These are phyloP conservation scores for Phyllostachys edulis DNA, from an alignment of 176 grass and related monocot species.

Conservation along the genomic window DNA sequence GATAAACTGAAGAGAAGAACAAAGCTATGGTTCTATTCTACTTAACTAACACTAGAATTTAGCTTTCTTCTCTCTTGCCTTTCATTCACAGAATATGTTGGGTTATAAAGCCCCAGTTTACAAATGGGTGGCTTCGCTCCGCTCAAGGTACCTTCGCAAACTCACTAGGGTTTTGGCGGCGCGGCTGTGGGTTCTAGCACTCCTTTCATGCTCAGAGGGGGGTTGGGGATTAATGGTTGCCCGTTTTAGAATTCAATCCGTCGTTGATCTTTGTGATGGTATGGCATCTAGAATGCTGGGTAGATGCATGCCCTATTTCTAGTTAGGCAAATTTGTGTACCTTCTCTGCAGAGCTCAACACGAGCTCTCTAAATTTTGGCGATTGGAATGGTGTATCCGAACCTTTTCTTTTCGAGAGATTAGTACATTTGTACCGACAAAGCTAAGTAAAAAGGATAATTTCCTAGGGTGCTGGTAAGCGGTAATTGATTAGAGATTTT, in stretches of 20 bases:
- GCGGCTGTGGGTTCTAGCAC: neutral
- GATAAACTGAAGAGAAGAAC: no score
- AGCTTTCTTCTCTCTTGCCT: no score
- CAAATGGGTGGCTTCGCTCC: no score
- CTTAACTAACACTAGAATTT: no score
- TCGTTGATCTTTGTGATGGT: neutral
- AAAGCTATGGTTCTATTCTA: no score
- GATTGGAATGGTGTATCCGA: neutral
- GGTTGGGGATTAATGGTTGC: neutral
- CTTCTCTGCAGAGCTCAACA: no score
- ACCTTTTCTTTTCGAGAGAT: neutral
- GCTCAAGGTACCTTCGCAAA: neutral
- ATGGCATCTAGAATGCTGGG: neutral
- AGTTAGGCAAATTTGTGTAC: no score
- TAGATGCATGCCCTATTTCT: neutral
- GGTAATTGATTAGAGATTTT: neutral
- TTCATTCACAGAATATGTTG: no score
- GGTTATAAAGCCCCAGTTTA: no score
- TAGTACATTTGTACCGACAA: neutral
- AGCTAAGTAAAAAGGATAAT: neutral
- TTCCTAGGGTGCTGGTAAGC: neutral
- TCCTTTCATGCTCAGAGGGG: neutral
- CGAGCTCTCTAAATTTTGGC: no score
- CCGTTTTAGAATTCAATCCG: neutral
- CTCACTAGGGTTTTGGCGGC: slow-evolving; percentile 4